phyloP scores from a whole-genome alignment of 805 yeast genomes.

The Candida endomychidarum region DNA sequence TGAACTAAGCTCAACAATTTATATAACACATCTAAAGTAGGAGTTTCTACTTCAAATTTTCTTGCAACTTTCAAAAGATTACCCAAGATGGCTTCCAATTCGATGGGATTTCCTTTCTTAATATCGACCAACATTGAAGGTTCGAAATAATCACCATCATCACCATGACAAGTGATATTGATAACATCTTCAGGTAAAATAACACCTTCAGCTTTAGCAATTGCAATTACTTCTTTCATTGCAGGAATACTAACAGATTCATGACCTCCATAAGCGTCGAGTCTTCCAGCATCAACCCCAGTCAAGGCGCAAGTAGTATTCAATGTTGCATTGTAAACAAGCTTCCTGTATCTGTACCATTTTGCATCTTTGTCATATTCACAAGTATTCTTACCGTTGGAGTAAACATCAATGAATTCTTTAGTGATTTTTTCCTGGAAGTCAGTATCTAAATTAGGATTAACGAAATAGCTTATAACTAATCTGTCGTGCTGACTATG shows the following conservation, averaged over 20 bases:
- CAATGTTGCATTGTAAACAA: conserved; percentile 67
- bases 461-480: conserved; percentile 27
- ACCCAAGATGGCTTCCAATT: conserved; percentile 39
- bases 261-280: conserved; percentile 33
- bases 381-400: conserved; percentile 21
- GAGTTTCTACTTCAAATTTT: conserved; percentile 46
- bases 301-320: conserved; percentile 50
- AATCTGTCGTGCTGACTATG: conserved; percentile 27
- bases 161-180: conserved; percentile 49
- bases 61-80: conserved; percentile 38
- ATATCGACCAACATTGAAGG: conserved; percentile 43
- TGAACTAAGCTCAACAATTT: conserved; percentile 60
- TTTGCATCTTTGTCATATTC: conserved; percentile 24
- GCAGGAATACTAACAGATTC: conserved; percentile 49
- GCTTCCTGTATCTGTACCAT: conserved; percentile 56
- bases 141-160: conserved; percentile 40
- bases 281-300: conserved; percentile 29
- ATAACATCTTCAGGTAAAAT: conserved; percentile 51
- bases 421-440: conserved; percentile 15
- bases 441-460: conserved; percentile 29
- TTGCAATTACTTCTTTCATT: conserved; percentile 62
- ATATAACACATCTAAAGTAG: conserved; percentile 58
- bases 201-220: conserved; percentile 71
- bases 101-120: conserved; percentile 36
- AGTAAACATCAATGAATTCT: conserved; percentile 23